Evolutionary conservation across 768 basidiomycete species (phyloP), one percentile per base, ranked within the genome.

Genomic region (Agrocybe chaxingu): DNA sequence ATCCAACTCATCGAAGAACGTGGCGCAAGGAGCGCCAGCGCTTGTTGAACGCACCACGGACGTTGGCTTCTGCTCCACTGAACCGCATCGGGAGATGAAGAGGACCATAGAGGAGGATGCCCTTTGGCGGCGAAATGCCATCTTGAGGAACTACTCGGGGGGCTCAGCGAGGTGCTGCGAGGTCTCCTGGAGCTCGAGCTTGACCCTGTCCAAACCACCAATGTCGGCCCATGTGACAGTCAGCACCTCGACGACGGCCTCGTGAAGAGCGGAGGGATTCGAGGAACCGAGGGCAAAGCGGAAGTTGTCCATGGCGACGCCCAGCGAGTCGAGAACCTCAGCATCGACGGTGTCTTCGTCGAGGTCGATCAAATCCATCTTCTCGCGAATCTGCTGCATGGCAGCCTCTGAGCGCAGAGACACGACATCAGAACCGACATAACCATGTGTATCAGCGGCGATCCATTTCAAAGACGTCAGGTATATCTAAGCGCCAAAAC

Each of bases 221-320:
- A 99, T 85, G 61, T 99, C 97, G 84, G 94, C 88, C 97, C 97
- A 99, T 36, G 89, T 97, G 63, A 95, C 92, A 40, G 92, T 98
- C 12, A 97, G 97, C 48, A 98, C 94, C 72, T 99, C 97, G 70
- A 99, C 96, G 42, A 98, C 94, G 34, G 97, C 98, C 78, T 99
- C 97, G 68, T 97, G 90, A 44, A 98, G 88, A 10, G 97, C 97
- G 12, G 97, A 98, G 29, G 97, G 97, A 74, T 98, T 98, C 61
- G 94, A 96, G 24, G 87, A 84, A 51, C 97, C 97, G 49, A 99
- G 87, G 3, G 97, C 97, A 69, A 98, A 98, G 52, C 96, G 88
- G 93, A 98, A 98, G 79, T 98, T 98, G 64, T 99, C 97, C 96
- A 98, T 98, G 29, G 97, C 98, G 58, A 99, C 95, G 57, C 97